phyloP scores from a whole-genome alignment of 2,329 filamentous ascomycete genomes.

The Ceratocystis eucalypticola region DNA sequence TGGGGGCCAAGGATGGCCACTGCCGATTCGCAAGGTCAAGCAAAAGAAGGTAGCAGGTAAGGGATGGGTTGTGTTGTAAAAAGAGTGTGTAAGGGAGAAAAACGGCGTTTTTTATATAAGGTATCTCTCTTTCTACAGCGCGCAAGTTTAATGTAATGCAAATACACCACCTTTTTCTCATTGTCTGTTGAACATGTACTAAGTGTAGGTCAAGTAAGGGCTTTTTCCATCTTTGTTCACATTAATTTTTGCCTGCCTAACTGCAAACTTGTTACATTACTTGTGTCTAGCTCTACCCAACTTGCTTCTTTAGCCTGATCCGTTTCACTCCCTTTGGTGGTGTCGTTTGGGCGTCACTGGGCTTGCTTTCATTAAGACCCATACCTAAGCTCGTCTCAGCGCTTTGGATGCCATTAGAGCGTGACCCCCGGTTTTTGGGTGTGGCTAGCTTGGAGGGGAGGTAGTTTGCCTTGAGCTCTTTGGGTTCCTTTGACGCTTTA shows the following conservation, averaged over 20 bases:
- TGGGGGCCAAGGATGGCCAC: slow-evolving; percentile 62
- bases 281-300: background rate
- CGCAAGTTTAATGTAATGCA: background rate
- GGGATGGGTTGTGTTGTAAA: slow-evolving; percentile 57
- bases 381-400: background rate
- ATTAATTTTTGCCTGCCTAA: background rate
- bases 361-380: background rate
- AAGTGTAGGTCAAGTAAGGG: background rate
- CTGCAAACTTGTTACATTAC: background rate
- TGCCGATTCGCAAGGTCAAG: slow-evolving; percentile 71
- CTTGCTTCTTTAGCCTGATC: background rate
- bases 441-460: background rate
- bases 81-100: background rate
- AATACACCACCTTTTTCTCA: background rate
- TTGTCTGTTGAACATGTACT: background rate
- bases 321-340: background rate
- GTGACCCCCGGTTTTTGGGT: background rate
- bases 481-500: background rate
- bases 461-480: background rate
- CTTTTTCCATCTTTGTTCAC: background rate
- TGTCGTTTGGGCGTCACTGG: background rate
- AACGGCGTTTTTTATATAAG: background rate
- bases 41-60: slow-evolving; percentile 60
- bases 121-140: slow-evolving; percentile 3
- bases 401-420: background rate